Base-by-base conservation (phyloP, 345 rosid genomes). In the Durio zibethinus region DNA sequence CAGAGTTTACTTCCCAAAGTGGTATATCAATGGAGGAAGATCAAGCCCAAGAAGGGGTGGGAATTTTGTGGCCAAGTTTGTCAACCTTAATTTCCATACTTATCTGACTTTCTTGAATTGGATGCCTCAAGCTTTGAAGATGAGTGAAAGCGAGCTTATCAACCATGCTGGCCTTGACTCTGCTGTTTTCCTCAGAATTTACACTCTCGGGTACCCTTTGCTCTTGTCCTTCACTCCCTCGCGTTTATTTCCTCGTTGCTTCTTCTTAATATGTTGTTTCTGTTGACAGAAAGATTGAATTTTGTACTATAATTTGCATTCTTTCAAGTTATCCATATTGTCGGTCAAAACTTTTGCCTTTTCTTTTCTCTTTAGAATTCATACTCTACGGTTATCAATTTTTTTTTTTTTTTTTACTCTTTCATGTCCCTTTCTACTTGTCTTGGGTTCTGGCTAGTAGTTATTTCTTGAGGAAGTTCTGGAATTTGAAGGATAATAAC, bases 71-170 rank as follows among this genome's bases (percentile, higher is more conserved):
- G 92, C 87, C 29, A 93, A 89, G 78, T 90, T 96, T 77, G 97
- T 96, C 27, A 96, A 96, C 79, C 92, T 93, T 75, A 88, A 96
- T 84, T 72, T 72, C 85, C 85, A 36, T 72, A 96, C 97, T 33
- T 96, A 93, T 75, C 82, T 93, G 54, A 87, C 94, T 74, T 96
- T 96, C 89, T 80, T 96, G 35, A 96, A 89, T 84, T 96, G 99
- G 99, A 96, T 96, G 99, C 98, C 99, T 77, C 93, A 96, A 78
- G 98, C 99, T 81, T 35, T 93, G 91, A 91, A 78, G 83, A 93
- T 93, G 94, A 82, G 83, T 65, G 98, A 96, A 77, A 40, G 89
- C 15, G 89, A 93, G 83, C 91, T 96, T 76, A 86, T 93, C 47
- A 84, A 74, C 73, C 99, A 93, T 77, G 98, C 99, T 75, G 99